Evolutionary conservation across 768 basidiomycete genomes (phyloP), one percentile per base, ranked within the genome.

Genomic region (Kwoniella bestiolae): DNA sequence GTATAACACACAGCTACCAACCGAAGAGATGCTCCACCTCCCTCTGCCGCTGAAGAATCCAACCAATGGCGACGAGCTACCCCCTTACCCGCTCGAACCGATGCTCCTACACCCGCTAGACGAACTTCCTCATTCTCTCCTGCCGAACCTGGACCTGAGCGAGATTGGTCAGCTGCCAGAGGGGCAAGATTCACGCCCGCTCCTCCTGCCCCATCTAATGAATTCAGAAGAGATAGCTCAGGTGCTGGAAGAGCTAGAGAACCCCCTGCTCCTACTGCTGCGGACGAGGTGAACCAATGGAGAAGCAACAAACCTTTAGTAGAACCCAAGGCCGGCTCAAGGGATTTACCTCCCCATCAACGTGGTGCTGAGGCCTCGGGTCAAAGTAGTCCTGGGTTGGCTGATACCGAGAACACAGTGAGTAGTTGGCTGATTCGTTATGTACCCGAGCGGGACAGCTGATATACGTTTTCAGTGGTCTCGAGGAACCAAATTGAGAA

Each of bases 41-140:
- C 73, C 21, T 92, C 93, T 7, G 90, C 88, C 59, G 82, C 89
- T 16, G 94, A 94, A 79, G 92, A 92, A 68, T 87, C 91, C 53
- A 87, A 84, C 21, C 88, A 87, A 49, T 96, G 94, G 94, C 84
- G 94, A 61, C 87, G 94, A 63, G 89, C 92, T 16, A 92, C 90
- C 0, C 94, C 94, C 52, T 85, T 93, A 25, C 90, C 91, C 16
- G 35, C 71, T 23, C 68, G 77, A 28, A 68, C 67, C 4, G 56
- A 65, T 1, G 56, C 64, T 6, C 62, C 76, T 26, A 21, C 65
- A 16, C 69, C 71, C 28, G 83, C 83, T 53, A 41, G 77, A 58
- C 65, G 78, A n/a, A 71, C 65, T 21, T 75, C 63, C 58, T 38
- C 62, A 29, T 56, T 65, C 55, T 70, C 69, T 18, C 58, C 66